phyloP scores from a whole-genome alignment of 2,329 filamentous ascomycete genomes.

The Aspergillus calidoustus region DNA sequence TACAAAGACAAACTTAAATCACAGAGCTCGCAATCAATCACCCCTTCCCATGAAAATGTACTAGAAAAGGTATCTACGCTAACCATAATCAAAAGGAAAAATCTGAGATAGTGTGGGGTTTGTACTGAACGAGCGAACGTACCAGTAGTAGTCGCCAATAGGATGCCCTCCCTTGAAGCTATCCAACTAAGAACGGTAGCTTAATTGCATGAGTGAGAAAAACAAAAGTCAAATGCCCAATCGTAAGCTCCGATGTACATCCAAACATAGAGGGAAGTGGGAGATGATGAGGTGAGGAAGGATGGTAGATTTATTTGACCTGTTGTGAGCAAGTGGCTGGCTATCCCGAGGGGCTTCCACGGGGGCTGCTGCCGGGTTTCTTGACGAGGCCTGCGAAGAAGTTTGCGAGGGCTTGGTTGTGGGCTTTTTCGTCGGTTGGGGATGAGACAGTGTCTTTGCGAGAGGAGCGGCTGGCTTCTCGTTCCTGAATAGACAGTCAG shows the following conservation, averaged over 20 bases:
- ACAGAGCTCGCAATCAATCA: background rate
- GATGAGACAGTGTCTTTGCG: conserved; percentile 39
- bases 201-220: background rate
- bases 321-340: background rate
- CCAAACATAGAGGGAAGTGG: conserved; percentile 1
- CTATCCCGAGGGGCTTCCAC: conserved; percentile 42
- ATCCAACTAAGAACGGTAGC: background rate
- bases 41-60: conserved; percentile 15
- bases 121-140: conserved; percentile 17
- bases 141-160: background rate
- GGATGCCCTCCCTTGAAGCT: background rate
- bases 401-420: conserved; percentile 63
- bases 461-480: conserved; percentile 47
- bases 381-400: conserved; percentile 66
- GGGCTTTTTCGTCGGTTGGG: conserved; percentile 53
- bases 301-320: background rate
- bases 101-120: conserved; percentile 6
- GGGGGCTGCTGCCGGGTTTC: conserved; percentile 48
- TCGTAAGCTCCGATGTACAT: conserved; percentile 7
- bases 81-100: conserved; percentile 20
- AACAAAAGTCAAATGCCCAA: background rate
- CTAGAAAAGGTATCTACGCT: conserved; percentile 21
- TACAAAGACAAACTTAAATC: conserved; percentile 12
- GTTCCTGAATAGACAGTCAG: conserved; percentile 39
- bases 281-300: background rate